These are phyloP conservation scores for Cymbidium sinense DNA, from an alignment of 106 monocot species.

Conservation along the genomic window DNA sequence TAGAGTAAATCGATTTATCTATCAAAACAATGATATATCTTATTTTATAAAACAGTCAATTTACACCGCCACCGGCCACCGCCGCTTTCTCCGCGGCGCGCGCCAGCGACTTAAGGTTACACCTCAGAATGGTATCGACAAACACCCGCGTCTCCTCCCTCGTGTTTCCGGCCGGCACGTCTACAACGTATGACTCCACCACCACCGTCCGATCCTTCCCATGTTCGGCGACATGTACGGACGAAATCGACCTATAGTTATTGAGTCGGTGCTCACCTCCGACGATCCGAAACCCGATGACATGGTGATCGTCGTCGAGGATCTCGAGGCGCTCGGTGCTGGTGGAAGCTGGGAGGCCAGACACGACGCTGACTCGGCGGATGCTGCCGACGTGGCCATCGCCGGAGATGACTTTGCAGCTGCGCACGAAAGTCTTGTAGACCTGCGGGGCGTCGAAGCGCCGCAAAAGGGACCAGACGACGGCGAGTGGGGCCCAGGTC, in stretches of 20 bases:
- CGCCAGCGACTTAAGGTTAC: conserved; percentile 41
- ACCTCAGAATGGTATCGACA: conserved; percentile 45
- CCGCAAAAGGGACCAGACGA: conserved; percentile 41
- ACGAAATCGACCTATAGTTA: conserved; percentile 40
- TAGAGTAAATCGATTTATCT: too few relatives aligned
- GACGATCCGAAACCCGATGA: conserved; percentile 30
- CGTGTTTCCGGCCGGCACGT: conserved; percentile 49
- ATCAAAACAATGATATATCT: too few relatives aligned
- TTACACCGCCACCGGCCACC: too few relatives aligned
- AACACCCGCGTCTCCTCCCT: conserved; percentile 42
- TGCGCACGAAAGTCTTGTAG: conserved; percentile 43
- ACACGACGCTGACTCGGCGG: conserved; percentile 32
- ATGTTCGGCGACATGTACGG: conserved; percentile 20
- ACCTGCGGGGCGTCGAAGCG: conserved; percentile 43
- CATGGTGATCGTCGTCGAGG: conserved; percentile 33
- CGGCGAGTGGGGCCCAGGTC: conserved; percentile 23
- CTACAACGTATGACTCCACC: conserved; percentile 54
- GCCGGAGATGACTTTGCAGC: conserved; percentile 35
- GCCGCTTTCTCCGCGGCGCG: conserved; percentile 16
- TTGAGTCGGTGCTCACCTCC: conserved; percentile 42
- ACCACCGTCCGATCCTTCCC: conserved; percentile 24
- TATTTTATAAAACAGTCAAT: too few relatives aligned
- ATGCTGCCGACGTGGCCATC: conserved; percentile 33
- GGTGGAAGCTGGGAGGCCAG: conserved; percentile 36
- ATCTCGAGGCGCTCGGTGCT: conserved; percentile 43